Percentiles rank a stretch among this genome's conserved stretches.
Evolutionary conservation across 2,329 filamentous ascomycete genomes (phyloP).

Genomic region (Colletotrichum paranaense): DNA sequence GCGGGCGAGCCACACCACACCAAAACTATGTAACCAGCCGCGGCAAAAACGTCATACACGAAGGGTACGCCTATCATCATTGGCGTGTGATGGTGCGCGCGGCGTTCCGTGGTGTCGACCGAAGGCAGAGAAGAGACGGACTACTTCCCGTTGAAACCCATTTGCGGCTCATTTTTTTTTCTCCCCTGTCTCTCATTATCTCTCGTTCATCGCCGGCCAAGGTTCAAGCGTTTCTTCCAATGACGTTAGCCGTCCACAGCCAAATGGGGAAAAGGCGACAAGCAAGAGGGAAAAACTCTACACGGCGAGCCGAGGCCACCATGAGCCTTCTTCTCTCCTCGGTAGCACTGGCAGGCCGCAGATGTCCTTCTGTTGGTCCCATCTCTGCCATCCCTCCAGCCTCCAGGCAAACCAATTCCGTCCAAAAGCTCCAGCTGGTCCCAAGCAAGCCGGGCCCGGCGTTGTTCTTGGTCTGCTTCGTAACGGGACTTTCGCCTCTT

Average conservation of each 20-base stretch:
- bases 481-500: slow-evolving; percentile 25
- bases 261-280: neutral
- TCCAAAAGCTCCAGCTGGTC: neutral
- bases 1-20: slow-evolving; percentile 18
- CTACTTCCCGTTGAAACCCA: slow-evolving; percentile 5
- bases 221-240: neutral
- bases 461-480: slow-evolving; percentile 4
- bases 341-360: neutral
- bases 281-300: neutral
- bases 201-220: neutral
- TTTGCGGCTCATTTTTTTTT: neutral
- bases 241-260: neutral
- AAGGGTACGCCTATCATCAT: slow-evolving; percentile 26
- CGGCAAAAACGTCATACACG: slow-evolving; percentile 33
- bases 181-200: neutral
- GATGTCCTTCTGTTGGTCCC: neutral
- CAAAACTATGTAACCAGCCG: slow-evolving; percentile 16
- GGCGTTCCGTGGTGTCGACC: neutral
- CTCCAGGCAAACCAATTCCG: neutral
- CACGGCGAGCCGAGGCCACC: neutral
- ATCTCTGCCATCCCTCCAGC: neutral
- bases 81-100: neutral
- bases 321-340: neutral
- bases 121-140: neutral
- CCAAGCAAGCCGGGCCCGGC: neutral